Conservation (phyloP, 805 yeast genomes). For the Zygosaccharomyces lentus region DNA sequence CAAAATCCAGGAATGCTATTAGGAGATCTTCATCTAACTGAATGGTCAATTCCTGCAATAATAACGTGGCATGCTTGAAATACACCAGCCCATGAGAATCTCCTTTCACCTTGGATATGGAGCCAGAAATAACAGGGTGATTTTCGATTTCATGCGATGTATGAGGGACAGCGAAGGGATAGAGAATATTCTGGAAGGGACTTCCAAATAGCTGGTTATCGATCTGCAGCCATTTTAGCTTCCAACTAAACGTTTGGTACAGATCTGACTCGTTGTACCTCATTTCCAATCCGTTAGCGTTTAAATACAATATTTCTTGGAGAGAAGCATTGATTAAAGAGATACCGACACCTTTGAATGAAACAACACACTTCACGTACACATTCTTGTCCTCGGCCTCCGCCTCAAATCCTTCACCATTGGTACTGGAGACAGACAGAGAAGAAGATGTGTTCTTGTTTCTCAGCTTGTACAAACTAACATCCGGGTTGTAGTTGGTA, state of each 20-base stretch:
- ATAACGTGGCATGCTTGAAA: conserved; percentile 84
- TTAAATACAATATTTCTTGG: conserved; percentile 81
- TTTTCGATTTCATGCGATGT: conserved; percentile 75
- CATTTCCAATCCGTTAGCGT: conserved; percentile 74
- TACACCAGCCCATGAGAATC: conserved; percentile 85
- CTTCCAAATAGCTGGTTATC: conserved; percentile 91
- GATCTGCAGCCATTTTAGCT: conserved; percentile 89
- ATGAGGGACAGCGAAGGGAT: conserved; percentile 87
- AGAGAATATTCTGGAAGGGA: conserved; percentile 78
- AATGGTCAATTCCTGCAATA: conserved; percentile 85
- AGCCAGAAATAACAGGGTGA: conserved; percentile 88
- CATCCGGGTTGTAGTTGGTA: conserved; percentile 72
- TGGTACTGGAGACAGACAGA: conserved; percentile 32
- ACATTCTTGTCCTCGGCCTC: conserved; percentile 37
- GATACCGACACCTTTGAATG: conserved; percentile 81
- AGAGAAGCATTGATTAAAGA: conserved; percentile 69
- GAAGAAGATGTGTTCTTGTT: conserved; percentile 33
- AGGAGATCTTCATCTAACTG: conserved; percentile 94
- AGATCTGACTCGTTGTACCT: conserved; percentile 78
- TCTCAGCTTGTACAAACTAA: conserved; percentile 62
- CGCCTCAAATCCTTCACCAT: conserved; percentile 51
- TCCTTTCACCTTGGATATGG: conserved; percentile 80
- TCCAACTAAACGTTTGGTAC: conserved; percentile 73
- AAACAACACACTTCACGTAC: conserved; percentile 45
- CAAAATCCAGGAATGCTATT: conserved; percentile 73